A percentile compares a stretch with the other conserved stretches of the same genome.
These are phyloP conservation scores for Tylopilus microsporus DNA, from an alignment of 1,284 basidiomycete species.

Conservation along the genomic window DNA sequence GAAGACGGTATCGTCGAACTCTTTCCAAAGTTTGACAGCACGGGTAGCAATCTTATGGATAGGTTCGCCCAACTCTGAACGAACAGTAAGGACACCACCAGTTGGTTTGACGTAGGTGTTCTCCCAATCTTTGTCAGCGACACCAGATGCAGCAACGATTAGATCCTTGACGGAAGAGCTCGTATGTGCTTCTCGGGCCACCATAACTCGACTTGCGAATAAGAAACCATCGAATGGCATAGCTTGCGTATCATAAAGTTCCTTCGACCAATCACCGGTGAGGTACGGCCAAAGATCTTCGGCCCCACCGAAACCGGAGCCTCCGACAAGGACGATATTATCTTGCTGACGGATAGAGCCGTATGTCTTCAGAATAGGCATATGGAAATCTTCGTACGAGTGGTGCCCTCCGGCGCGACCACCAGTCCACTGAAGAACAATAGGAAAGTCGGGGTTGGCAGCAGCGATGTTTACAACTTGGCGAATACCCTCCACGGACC, in stretches of 20 bases:
- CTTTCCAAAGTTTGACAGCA: conserved; percentile 95
- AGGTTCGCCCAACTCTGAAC: conserved; percentile 96
- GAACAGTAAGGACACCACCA: conserved; percentile 94
- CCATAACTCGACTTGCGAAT: conserved; percentile 92
- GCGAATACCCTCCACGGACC: conserved; percentile 93
- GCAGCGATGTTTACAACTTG: conserved; percentile 96
- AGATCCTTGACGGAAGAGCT: conserved; percentile 92
- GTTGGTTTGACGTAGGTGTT: conserved; percentile 93
- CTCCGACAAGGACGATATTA: conserved; percentile 89
- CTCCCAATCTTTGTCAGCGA: conserved; percentile 91
- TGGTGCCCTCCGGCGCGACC: conserved; percentile 99
- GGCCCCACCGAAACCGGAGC: conserved; percentile 95
- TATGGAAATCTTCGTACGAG: conserved; percentile 98
- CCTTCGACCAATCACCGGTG: conserved; percentile 90
- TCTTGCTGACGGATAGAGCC: conserved; percentile 80
- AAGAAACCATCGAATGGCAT: conserved; percentile 99
- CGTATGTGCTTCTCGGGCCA: conserved; percentile 97
- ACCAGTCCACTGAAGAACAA: conserved; percentile 98
- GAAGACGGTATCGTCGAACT: conserved; percentile 97
- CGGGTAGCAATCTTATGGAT: conserved; percentile 99
- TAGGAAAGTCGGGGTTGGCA: conserved; percentile 93
- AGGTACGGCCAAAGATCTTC: conserved; percentile 98
- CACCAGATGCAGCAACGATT: conserved; percentile 91
- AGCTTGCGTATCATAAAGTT: conserved; percentile 80
- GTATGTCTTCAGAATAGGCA: conserved; percentile 91